phyloP scores from a whole-genome alignment of 2,329 filamentous ascomycete species.

The Rhynchosporium secalis region DNA sequence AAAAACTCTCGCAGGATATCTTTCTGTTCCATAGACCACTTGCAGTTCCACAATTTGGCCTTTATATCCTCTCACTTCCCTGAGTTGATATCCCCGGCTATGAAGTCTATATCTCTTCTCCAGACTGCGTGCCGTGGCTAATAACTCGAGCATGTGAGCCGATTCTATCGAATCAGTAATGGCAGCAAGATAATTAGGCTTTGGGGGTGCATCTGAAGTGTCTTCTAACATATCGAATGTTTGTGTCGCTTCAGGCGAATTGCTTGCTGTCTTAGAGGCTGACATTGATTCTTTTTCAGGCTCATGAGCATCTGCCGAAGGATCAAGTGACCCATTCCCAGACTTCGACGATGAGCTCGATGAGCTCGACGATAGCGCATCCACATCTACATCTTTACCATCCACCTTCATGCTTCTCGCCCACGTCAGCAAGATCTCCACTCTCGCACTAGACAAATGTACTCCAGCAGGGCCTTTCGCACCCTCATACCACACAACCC shows the following conservation, averaged over 20 bases:
- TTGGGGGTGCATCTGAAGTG: neutral
- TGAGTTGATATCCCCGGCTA: neutral
- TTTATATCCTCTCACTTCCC: neutral
- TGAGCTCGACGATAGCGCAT: neutral
- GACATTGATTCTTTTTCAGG: neutral
- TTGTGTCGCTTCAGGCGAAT: neutral
- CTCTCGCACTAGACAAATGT: neutral
- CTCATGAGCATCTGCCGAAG: too few species aligned
- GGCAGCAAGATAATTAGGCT: neutral
- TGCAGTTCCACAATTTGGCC: neutral
- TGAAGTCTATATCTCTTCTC: neutral
- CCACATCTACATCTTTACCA: neutral
- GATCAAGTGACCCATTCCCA: neutral
- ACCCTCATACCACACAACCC: neutral
- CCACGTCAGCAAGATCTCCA: neutral
- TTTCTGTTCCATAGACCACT: neutral
- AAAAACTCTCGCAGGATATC: conserved; percentile 4
- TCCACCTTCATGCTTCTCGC: neutral
- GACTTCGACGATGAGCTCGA: neutral
- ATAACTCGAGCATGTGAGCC: neutral
- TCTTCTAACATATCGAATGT: neutral
- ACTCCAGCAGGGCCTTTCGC: neutral
- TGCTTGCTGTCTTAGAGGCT: neutral
- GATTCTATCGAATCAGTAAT: neutral
- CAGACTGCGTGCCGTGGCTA: neutral